These are phyloP conservation scores for Rauvolfia tetraphylla DNA, from an alignment of 257 asterid species.

Conservation along the genomic window DNA sequence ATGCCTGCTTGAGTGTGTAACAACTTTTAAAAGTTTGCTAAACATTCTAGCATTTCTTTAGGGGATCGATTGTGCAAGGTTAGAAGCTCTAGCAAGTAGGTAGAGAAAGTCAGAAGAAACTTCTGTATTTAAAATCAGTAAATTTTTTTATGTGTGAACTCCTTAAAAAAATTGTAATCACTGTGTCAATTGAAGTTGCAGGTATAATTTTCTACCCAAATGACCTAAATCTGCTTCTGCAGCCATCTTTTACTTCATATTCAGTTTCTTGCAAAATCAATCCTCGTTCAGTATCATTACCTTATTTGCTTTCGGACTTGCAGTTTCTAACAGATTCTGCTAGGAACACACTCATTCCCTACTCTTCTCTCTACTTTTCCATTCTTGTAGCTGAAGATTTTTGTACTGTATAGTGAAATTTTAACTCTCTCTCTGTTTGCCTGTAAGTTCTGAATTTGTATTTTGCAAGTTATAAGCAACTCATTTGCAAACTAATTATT, in stretches of 20 bases:
- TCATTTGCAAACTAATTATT: background rate
- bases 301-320: background rate
- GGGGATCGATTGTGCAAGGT: background rate
- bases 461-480: constrained; percentile 9
- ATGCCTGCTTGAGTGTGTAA: too few relatives aligned
- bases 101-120: background rate
- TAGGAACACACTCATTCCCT: background rate
- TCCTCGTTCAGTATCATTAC: background rate
- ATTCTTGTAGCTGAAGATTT: background rate
- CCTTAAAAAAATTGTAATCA: background rate
- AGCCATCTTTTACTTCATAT: background rate
- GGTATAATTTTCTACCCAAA: background rate
- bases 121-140: background rate
- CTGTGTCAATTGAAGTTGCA: background rate
- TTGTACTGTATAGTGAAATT: background rate
- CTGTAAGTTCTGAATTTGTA: constrained; percentile 4
- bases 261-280: background rate
- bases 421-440: background rate
- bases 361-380: background rate
- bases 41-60: too few relatives aligned
- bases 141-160: too few relatives aligned
- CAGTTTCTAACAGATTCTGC: background rate
- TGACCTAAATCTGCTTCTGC: background rate
- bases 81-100: background rate
- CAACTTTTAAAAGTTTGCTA: background rate